Evolutionary conservation across 2,329 filamentous ascomycete species (phyloP), one percentile per base, ranked within the genome.

Genomic region (Endothia cerciana): DNA sequence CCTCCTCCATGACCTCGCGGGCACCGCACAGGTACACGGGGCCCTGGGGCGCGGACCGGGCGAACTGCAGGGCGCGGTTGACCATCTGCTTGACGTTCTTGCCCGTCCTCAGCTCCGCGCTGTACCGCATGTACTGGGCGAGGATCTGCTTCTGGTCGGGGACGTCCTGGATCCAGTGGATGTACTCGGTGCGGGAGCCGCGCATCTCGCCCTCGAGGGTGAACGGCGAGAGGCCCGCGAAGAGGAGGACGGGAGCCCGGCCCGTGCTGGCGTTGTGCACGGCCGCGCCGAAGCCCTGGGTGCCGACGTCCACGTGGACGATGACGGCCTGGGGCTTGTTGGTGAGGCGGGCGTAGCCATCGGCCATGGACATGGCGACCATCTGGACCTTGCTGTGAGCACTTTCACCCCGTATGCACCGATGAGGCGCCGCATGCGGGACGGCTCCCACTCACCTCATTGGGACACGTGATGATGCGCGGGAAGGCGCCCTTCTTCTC

Each of bases 61-160:
- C 92, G 73, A 95, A 96, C 71, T 92, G 91, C 64, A 97, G 77
- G 0, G 93, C 93, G 1, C 93, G 89, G 74, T 93, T 93, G 67
- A 97, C 91, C 79, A 96, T 89, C 79, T 97, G 92, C 82, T 96
- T 96, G 67, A 96, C 87, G 73, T 96, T 97, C 73, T 86, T 86
- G 19, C 92, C 92, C 2, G 90, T 90, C 79, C 93, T 94, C 76
- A 97, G 89, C 79, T 97, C 93, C 3, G 84, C 92, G 0, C 89
- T 80, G 73, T 95, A 97, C 11, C 93, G 86, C 75, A 93, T 97
- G 77, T 97, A 97, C 79, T 97, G 93, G 0, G 86, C 82, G 3
- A 97, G 81, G 66, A 97, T 80, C 47, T 75, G 74, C 67, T 77
- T 76, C 68, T 80, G 78, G 69, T 80, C 77, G 5, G 77, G 78